Evolutionary conservation across 139 green algal genomes (phyloP).

Genomic region (Micractinium conductrix): DNA sequence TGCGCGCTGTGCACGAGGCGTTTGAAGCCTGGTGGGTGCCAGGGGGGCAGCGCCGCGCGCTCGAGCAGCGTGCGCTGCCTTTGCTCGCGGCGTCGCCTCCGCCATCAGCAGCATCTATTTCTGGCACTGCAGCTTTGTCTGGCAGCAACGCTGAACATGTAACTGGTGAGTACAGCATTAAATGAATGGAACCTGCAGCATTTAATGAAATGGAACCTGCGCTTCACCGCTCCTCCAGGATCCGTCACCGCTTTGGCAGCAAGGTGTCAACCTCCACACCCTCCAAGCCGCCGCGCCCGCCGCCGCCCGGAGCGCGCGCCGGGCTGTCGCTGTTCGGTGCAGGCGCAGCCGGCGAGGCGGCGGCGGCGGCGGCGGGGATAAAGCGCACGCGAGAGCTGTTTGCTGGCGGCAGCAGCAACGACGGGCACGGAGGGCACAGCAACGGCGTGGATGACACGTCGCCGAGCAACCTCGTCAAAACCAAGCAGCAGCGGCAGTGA

Average conservation of each 20-base stretch:
- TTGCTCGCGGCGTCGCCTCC: too few relatives aligned
- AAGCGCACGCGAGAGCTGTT: neutral
- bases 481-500: constrained; percentile 22
- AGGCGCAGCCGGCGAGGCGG: neutral
- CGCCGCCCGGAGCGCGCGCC: neutral
- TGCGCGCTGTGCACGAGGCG: constrained; percentile 46
- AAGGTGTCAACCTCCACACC: constrained; percentile 22
- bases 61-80: too few relatives aligned
- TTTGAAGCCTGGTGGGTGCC: constrained; percentile 62
- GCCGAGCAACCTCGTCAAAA: neutral
- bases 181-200: constrained; percentile 17
- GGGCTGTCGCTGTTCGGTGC: neutral
- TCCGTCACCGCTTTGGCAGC: neutral
- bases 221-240: neutral
- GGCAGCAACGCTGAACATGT: too few relatives aligned
- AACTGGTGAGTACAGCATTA: too few relatives aligned
- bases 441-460: neutral
- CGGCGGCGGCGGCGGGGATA: neutral
- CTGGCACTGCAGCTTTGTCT: too few relatives aligned
- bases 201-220: too few relatives aligned
- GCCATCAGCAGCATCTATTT: too few relatives aligned
- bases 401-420: neutral
- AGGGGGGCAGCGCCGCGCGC: too few relatives aligned
- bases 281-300: constrained; percentile 24
- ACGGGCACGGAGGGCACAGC: neutral